phyloP scores from a whole-genome alignment of 768 basidiomycete species.

The Hebeloma cylindrosporum region DNA sequence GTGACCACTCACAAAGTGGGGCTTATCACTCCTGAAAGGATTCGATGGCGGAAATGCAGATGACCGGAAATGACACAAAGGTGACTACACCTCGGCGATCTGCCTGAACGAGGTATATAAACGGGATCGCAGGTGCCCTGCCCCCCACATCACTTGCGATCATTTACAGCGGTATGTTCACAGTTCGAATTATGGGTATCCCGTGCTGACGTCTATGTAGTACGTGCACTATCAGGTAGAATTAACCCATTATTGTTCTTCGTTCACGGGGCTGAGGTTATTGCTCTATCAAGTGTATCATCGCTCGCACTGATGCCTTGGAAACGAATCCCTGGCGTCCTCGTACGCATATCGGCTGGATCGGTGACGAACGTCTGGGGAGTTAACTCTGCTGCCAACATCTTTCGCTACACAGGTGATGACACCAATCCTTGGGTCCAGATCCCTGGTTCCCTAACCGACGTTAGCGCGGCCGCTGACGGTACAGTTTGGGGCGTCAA shows the following conservation, averaged over 20 bases:
- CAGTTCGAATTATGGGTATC: too few relatives aligned
- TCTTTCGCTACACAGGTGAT: constrained; percentile 12
- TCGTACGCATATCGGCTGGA: constrained; percentile 8
- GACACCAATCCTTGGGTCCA: constrained; percentile 8
- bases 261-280: constrained; percentile 2
- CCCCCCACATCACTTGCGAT: too few relatives aligned
- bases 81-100: too few relatives aligned
- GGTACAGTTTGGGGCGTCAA: constrained; percentile 15
- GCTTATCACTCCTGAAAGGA: too few relatives aligned
- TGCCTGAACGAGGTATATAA: too few relatives aligned
- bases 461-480: constrained; percentile 11
- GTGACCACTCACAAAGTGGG: too few relatives aligned
- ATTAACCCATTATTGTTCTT: constrained; percentile 2
- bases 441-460: constrained; percentile 7
- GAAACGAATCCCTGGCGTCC: constrained; percentile 7
- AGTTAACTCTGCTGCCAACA: constrained; percentile 4
- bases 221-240: neutral
- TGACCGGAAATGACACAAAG: too few relatives aligned
- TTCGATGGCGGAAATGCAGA: too few relatives aligned
- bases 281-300: constrained; percentile 1
- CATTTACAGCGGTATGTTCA: too few relatives aligned
- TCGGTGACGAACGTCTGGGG: constrained; percentile 13
- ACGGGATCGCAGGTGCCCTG: too few relatives aligned
- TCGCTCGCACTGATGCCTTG: constrained; percentile 9
- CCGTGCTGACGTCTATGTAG: constrained; percentile 1